Base-by-base conservation (phyloP, 116 monocot genomes). In the Phalaenopsis hybrid region DNA sequence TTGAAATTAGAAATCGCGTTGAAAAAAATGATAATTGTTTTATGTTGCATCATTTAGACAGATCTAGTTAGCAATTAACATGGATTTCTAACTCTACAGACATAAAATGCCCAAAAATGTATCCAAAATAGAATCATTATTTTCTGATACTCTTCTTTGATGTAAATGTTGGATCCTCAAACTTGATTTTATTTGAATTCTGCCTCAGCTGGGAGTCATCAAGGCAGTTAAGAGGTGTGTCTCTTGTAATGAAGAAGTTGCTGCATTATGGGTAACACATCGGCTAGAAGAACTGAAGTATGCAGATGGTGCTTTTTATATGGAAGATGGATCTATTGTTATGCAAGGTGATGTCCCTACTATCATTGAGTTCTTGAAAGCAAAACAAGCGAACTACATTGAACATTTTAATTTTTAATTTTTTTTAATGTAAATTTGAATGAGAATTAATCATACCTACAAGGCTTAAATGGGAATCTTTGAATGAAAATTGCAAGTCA, bases 181-280 rank as follows among this genome's bases (percentile, higher is more conserved):
- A 31, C 6, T 45, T 17, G 0, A 28, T 50, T 51, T 77, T 77
- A 28, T 31, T 52, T 77, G 44, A 3, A 28, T 50, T 25, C 49
- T 25, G 17, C 69, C 4, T 45, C 83, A 98, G 98, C 82, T 95
- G 20, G 98, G 95, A 84, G 95, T 98, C 8, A 89, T 98, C 73
- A 89, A 93, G 48, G 98, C 98, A 5, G 98, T 98, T 5, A 94
- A 90, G 84, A 85, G 85, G 50, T 89, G 83, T 41, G 89, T 98
- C 57, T 78, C 81, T 63, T 79, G 85, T 67, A 51, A 86, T 51
- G 88, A 74, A 80, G 90, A 83, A 84, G 95, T 98, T 78, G 91
- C 95, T 52, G 98, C 95, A 68, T 76, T 98, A 50, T 98, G 98
- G 98, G 98, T 98, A 43, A 98, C 98, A 31, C 98, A 98, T 81